Percentiles rank a stretch among this genome's conserved stretches.
phyloP scores from a whole-genome alignment of 257 asterid species.

The Cruciata laevipes region DNA sequence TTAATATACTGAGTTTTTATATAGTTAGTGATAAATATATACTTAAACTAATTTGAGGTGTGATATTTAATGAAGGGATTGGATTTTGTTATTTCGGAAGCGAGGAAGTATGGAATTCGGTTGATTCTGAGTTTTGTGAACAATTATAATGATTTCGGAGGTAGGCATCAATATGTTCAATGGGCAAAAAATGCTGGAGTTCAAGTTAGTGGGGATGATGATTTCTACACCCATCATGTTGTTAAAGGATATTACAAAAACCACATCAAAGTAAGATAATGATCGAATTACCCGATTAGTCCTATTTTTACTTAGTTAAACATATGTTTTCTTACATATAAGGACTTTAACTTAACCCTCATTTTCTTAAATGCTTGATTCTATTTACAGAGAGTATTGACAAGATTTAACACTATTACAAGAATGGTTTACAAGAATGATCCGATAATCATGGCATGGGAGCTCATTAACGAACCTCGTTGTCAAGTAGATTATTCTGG shows the following conservation, averaged over 20 bases:
- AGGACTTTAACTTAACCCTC: background rate
- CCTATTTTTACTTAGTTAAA: too few species aligned
- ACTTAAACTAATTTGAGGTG: background rate
- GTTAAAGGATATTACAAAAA: slow-evolving; percentile 55
- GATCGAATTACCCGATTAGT: background rate
- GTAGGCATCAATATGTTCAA: slow-evolving; percentile 40
- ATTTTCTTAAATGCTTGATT: background rate
- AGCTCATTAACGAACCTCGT: slow-evolving; percentile 88
- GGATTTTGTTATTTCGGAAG: slow-evolving; percentile 63
- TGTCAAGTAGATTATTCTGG: slow-evolving; percentile 68
- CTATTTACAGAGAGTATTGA: slow-evolving; percentile 53
- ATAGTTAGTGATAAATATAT: too few species aligned
- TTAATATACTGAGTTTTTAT: too few species aligned
- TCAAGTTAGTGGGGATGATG: slow-evolving; percentile 39
- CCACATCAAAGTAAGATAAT: slow-evolving; percentile 42
- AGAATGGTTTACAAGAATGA: slow-evolving; percentile 48
- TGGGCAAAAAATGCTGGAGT: slow-evolving; percentile 64
- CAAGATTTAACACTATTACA: slow-evolving; percentile 52
- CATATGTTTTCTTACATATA: too few species aligned
- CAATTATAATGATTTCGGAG: slow-evolving; percentile 62
- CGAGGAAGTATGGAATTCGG: slow-evolving; percentile 47
- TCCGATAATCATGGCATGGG: slow-evolving; percentile 88
- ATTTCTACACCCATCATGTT: slow-evolving; percentile 58
- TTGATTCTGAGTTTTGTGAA: slow-evolving; percentile 58
- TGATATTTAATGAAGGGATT: slow-evolving; percentile 29